Base-by-base conservation (phyloP, 345 rosid species). In the Eucalyptus guilfoylei region DNA sequence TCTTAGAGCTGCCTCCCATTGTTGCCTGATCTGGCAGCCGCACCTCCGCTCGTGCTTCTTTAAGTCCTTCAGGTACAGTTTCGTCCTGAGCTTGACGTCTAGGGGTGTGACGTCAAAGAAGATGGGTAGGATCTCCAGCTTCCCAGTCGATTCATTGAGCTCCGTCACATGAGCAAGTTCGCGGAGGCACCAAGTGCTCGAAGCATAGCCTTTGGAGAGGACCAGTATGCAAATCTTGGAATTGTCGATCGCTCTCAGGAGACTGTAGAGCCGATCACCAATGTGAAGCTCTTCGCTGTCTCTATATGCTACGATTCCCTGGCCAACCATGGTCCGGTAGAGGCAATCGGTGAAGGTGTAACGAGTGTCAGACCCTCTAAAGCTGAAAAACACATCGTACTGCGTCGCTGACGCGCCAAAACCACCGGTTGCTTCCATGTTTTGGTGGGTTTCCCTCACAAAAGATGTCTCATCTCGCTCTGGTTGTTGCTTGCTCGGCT, bases 211-310 rank as follows among this genome's bases (percentile, higher is more conserved):
- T 14, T 11, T n/a, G 21, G 76, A 64, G 37, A 64, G n/a, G 40
- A 64, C 0, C 11, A 6, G 21, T 14, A 64, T n/a, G 76, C 76
- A 64, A 10, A n/a, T 64, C 40, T n/a, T 64, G 76, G 76, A 64
- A 0, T 64, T 0, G 76, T 40, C 21, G 3, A n/a, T 11, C 15
- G 76, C 76, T 15, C 6, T 7, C 21, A n/a, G 21, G 40, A 64
- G 76, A 64, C n/a, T 11, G 40, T 32, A 40, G 6, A 67, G 15
- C 76, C 76, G 76, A 67, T 67, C 76, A n/a, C 76, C 76, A 0
- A 19, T 40, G 3, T 67, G 76, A 67, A 67, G 76, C 40, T 67
- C 11, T n/a, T 67, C 40, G 11, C 40, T 67, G 40, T 67, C 76
- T 67, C 76, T 67, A 11, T 67, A n/a, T 0, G 76, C 40, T 2